Evolutionary conservation across 805 yeast genomes (phyloP).

Genomic region (Starmera pachycereana): DNA sequence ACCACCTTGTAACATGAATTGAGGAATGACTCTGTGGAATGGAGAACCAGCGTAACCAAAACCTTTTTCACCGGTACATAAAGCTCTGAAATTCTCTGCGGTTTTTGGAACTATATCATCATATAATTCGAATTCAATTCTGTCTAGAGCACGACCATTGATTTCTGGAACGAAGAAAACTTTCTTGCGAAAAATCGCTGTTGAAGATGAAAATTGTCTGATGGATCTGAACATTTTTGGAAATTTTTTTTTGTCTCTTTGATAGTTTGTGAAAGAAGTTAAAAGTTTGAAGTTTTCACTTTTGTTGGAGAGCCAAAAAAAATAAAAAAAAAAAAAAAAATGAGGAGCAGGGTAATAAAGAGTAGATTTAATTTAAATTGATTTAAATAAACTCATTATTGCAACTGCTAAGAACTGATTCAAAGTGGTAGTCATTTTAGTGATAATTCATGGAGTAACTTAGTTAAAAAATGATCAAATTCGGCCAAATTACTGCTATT

Average conservation of each 20-base stretch:
- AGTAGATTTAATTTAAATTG: too few relatives aligned
- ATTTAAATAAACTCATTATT: too few relatives aligned
- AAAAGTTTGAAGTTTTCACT: too few relatives aligned
- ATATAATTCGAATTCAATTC: constrained; percentile 9
- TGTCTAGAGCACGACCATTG: constrained; percentile 33
- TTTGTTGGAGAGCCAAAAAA: too few relatives aligned
- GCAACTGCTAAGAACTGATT: too few relatives aligned
- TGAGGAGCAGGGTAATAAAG: too few relatives aligned
- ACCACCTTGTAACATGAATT: constrained; percentile 96
- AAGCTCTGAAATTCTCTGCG: constrained; percentile 70
- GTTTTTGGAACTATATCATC: constrained; percentile 54
- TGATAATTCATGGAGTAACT: too few relatives aligned
- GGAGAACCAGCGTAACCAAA: constrained; percentile 76
- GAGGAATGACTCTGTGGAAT: constrained; percentile 92
- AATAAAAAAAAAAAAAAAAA: too few relatives aligned
- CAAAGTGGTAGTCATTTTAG: too few relatives aligned
- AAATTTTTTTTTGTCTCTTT: constrained; percentile 34
- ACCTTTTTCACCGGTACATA: constrained; percentile 68
- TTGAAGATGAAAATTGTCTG: constrained; percentile 36
- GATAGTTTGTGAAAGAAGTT: constrained; percentile 18
- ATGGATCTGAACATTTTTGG: constrained; percentile 14
- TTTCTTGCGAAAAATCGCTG: constrained; percentile 34
- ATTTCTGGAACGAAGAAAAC: constrained; percentile 48
- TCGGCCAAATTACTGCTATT: too few relatives aligned
- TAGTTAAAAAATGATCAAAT: too few relatives aligned